Percentiles rank a stretch among this genome's conserved stretches.
These are phyloP conservation scores for Curvularia spicifera DNA, from an alignment of 2,329 filamentous ascomycete species.

Conservation along the genomic window DNA sequence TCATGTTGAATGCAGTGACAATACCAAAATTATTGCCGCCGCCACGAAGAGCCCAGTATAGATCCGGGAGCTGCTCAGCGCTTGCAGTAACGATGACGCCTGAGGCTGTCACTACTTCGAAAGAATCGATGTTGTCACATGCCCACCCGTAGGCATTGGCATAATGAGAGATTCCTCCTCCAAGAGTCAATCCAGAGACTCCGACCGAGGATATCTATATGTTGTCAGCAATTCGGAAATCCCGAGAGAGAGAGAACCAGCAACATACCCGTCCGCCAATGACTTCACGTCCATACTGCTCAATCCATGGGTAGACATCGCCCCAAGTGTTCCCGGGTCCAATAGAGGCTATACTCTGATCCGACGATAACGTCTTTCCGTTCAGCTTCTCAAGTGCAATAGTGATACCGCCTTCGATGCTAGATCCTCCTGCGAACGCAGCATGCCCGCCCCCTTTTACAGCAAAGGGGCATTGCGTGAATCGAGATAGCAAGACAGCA, in stretches of 20 bases:
- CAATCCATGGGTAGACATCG: conserved; percentile 42
- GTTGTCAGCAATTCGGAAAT: conserved; percentile 4
- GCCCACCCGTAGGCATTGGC: conserved; percentile 32
- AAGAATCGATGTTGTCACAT: conserved; percentile 44
- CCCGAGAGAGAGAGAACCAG: background rate
- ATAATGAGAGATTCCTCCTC: conserved; percentile 37
- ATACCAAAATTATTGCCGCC: conserved; percentile 47
- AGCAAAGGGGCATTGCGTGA: conserved; percentile 48
- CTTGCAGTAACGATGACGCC: conserved; percentile 26
- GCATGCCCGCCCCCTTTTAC: conserved; percentile 48
- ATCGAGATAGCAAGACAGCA: conserved; percentile 28
- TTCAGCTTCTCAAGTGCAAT: conserved; percentile 38
- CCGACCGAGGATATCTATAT: conserved; percentile 20
- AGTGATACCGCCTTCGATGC: conserved; percentile 43
- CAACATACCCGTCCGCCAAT: conserved; percentile 39
- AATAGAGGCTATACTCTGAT: conserved; percentile 34
- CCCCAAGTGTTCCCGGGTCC: conserved; percentile 46
- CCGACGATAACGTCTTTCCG: conserved; percentile 24
- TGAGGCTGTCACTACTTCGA: conserved; percentile 37
- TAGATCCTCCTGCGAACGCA: conserved; percentile 37
- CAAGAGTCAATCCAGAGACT: conserved; percentile 28
- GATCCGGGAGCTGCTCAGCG: conserved; percentile 42
- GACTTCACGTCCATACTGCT: conserved; percentile 35
- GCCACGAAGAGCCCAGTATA: conserved; percentile 50
- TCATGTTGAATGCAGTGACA: conserved; percentile 37